Percentiles rank a stretch among this genome's conserved stretches.
Evolutionary conservation across 192 early-diverging fungal genomes (phyloP).

Genomic region (Obelidium mucronatum): DNA sequence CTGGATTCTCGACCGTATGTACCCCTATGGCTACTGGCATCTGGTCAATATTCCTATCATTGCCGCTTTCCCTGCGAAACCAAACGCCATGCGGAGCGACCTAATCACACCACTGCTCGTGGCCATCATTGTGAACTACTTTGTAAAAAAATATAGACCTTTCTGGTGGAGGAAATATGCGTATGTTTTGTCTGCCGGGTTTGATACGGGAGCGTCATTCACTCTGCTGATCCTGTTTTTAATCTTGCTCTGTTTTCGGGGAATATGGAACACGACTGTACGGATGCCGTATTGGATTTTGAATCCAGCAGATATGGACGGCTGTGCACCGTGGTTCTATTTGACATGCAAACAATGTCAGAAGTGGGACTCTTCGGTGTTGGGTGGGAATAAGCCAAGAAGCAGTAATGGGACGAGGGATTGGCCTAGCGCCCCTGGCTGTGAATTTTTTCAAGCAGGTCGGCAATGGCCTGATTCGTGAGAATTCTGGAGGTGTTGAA

Average conservation of each 20-base stretch:
- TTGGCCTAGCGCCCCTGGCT: too few species aligned
- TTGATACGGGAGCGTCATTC: constrained; percentile 64
- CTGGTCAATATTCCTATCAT: constrained; percentile 42
- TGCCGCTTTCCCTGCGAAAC: neutral
- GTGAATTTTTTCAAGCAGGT: too few species aligned
- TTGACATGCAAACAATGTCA: neutral
- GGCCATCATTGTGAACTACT: constrained; percentile 34
- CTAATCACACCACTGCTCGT: constrained; percentile 27
- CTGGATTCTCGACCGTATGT: constrained; percentile 23
- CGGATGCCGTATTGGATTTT: constrained; percentile 21
- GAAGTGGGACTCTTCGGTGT: neutral
- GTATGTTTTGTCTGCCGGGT: constrained; percentile 69
- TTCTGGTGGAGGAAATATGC: constrained; percentile 73
- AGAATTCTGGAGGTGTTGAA: too few species aligned
- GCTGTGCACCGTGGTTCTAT: constrained; percentile 14
- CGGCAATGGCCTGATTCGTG: too few species aligned
- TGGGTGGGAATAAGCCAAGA: neutral
- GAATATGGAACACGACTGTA: neutral
- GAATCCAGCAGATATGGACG: constrained; percentile 22
- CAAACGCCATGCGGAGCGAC: neutral
- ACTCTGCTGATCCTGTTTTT: constrained; percentile 35
- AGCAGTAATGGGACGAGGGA: too few species aligned
- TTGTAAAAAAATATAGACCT: neutral
- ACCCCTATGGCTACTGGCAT: constrained; percentile 31
- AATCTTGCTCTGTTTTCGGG: neutral